Conservation (phyloP, 83 land plant species). For the Picea mariana region DNA sequence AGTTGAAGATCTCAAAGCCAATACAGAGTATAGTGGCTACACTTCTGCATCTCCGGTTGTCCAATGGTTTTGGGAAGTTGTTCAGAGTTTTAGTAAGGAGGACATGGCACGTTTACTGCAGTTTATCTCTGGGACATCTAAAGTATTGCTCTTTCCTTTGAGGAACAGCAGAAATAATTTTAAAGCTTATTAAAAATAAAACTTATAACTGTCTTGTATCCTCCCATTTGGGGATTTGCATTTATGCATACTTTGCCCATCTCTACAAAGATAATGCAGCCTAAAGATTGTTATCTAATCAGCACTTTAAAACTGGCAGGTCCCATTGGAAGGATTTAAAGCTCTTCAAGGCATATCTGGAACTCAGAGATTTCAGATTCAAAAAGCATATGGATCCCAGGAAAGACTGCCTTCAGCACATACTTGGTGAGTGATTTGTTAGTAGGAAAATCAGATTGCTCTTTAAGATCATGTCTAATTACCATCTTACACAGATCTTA, state of each 20-base stretch:
- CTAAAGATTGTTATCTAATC: no score
- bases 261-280: no score
- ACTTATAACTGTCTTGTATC: no score
- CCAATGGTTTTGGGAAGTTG: conserved; percentile 63
- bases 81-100: conserved; percentile 42
- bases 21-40: conserved; percentile 53
- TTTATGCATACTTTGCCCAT: no score
- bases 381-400: conserved; percentile 54
- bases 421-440: conserved; percentile 37
- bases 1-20: conserved; percentile 54
- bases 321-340: conserved; percentile 49
- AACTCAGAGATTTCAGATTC: conserved; percentile 51
- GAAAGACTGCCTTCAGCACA: conserved; percentile 58
- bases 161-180: no score
- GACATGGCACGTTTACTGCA: conserved; percentile 61
- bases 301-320: conserved; percentile 16
- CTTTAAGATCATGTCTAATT: neutral
- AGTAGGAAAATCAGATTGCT: neutral
- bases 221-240: no score
- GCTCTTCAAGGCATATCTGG: conserved; percentile 59
- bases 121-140: conserved; percentile 54
- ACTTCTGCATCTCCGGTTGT: conserved; percentile 49
- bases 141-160: conserved; percentile 22
- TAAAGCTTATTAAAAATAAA: no score
- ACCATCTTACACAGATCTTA: neutral